Evolutionary conservation across 73 alveolate species (phyloP).

Genomic region (Strombidium stylifer): DNA sequence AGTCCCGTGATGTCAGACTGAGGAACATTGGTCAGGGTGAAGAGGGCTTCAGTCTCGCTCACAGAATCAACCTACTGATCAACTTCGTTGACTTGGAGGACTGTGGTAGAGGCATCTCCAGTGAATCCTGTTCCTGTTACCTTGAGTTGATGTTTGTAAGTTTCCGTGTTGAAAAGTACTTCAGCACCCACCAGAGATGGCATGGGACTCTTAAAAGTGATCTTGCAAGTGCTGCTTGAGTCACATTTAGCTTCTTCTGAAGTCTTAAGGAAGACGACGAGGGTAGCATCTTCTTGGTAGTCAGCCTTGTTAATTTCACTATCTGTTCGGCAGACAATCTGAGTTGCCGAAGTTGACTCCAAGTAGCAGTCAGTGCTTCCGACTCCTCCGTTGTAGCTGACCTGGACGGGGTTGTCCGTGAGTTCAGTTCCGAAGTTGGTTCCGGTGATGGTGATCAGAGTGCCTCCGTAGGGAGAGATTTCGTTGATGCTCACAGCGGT

Average conservation of each 20-base stretch:
- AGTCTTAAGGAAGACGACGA: conserved; percentile 8
- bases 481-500: neutral
- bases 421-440: neutral
- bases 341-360: neutral
- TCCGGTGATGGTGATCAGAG: conserved; percentile 15
- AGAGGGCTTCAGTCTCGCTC: neutral
- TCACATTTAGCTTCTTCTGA: conserved; percentile 26
- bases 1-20: no score
- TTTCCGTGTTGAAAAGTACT: no score
- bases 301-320: neutral
- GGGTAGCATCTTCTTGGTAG: neutral
- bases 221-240: neutral
- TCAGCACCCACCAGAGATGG: neutral
- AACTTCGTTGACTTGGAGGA: neutral
- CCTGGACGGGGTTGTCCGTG: conserved; percentile 13
- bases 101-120: neutral
- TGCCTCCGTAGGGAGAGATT: conserved; percentile 26
- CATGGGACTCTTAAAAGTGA: neutral
- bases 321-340: conserved; percentile 7
- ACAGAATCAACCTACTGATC: neutral
- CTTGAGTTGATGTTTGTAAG: no score
- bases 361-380: conserved; percentile 20
- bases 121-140: conserved; percentile 15
- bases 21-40: neutral
- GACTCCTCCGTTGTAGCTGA: no score